A percentile compares a stretch with the other conserved stretches of the same genome.
Evolutionary conservation across 768 basidiomycete genomes (phyloP).

Genomic region (Omphalotus guepiniiformis): DNA sequence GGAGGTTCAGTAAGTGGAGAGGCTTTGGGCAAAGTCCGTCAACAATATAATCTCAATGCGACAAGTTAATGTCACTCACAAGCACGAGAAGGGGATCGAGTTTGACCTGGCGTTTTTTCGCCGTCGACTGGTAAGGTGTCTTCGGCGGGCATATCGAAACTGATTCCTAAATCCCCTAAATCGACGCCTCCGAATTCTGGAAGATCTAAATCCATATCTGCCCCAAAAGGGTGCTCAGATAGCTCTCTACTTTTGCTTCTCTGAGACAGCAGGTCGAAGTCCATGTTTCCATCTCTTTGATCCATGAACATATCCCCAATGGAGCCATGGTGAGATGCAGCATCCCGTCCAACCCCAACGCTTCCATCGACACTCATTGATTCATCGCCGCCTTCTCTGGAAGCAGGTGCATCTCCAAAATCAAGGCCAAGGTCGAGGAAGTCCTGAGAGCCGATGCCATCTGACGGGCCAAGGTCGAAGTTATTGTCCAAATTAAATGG

Average conservation of each 20-base stretch:
- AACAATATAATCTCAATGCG: background rate
- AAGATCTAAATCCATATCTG: slow-evolving; percentile 48
- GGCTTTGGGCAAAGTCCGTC: slow-evolving; percentile 35
- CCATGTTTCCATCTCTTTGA: slow-evolving; percentile 39
- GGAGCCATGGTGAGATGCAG: slow-evolving; percentile 47
- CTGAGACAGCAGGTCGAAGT: slow-evolving; percentile 61
- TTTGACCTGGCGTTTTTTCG: slow-evolving; percentile 55
- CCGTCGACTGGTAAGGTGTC: slow-evolving; percentile 36
- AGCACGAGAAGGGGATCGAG: slow-evolving; percentile 59
- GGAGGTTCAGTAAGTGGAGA: slow-evolving; percentile 76
- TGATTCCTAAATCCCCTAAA: slow-evolving; percentile 47
- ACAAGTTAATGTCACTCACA: slow-evolving; percentile 40
- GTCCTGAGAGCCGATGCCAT: slow-evolving; percentile 85
- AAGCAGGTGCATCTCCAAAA: slow-evolving; percentile 56
- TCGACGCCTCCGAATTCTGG: slow-evolving; percentile 14
- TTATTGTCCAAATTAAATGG: slow-evolving; percentile 59
- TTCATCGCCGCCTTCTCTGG: slow-evolving; percentile 38
- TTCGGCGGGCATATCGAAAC: slow-evolving; percentile 68
- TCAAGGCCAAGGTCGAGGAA: slow-evolving; percentile 76
- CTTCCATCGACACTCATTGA: slow-evolving; percentile 55
- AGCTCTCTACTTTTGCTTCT: slow-evolving; percentile 54
- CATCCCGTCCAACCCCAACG: slow-evolving; percentile 77
- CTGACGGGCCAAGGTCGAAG: slow-evolving; percentile 76
- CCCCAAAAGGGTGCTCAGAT: slow-evolving; percentile 63
- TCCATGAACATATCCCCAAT: slow-evolving; percentile 61